Evolutionary conservation across 1,284 basidiomycete genomes (phyloP).

Genomic region (Schizophyllum commune): DNA sequence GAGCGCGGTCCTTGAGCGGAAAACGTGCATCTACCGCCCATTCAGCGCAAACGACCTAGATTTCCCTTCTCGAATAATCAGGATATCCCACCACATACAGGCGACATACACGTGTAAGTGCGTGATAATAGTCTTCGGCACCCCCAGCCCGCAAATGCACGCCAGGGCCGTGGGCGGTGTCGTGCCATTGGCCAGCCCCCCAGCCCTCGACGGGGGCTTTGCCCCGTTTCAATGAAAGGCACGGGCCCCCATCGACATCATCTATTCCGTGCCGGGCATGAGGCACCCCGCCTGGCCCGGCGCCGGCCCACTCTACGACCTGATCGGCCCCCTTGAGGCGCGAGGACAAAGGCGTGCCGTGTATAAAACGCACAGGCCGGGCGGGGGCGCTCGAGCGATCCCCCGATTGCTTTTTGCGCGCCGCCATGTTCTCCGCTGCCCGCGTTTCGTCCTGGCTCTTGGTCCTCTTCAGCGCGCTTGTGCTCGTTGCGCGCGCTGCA

Average conservation of each 20-base stretch:
- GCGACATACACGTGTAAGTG: neutral
- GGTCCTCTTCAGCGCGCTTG: neutral
- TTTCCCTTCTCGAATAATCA: neutral
- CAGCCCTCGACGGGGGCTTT: neutral
- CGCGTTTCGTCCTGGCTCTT: neutral
- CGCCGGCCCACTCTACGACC: slow-evolving; percentile 98
- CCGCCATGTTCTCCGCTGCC: neutral
- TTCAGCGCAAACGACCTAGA: neutral
- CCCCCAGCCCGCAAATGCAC: neutral
- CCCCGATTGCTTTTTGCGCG: neutral
- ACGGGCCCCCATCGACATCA: neutral
- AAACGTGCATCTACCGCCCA: no score
- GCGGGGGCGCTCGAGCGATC: neutral
- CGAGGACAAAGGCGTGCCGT: neutral
- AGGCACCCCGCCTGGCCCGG: slow-evolving; percentile 31
- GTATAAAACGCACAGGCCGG: neutral
- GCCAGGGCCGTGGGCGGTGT: no score
- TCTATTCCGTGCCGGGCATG: neutral
- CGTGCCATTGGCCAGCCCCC: neutral
- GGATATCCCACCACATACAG: neutral
- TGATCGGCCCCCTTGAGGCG: slow-evolving; percentile 77
- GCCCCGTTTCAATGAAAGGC: neutral
- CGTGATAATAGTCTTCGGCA: neutral
- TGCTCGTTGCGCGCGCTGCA: slow-evolving; percentile 4
- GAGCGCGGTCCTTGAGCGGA: no score